Evolutionary conservation across 345 rosid genomes (phyloP).

Genomic region (Gossypioides kirkii): DNA sequence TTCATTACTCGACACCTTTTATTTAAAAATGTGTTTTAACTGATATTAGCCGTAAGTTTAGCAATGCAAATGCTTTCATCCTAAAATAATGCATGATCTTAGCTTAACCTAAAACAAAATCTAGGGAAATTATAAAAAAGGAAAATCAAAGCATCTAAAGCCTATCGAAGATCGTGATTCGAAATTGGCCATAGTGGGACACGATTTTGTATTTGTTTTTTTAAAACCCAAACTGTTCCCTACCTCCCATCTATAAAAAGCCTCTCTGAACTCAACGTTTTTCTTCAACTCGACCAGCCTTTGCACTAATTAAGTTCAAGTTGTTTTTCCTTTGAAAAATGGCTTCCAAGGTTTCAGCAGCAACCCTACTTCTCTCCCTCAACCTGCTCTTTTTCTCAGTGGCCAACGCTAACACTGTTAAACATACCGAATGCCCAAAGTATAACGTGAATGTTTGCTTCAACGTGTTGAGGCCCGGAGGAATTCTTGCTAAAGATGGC

Average conservation of each 20-base stretch:
- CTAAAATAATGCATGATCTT: no score
- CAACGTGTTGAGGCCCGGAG: conserved; percentile 30
- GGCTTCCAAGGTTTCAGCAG: conserved; percentile 41
- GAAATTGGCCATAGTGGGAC: no score
- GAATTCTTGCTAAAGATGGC: neutral
- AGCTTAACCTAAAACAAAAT: no score
- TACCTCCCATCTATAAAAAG: neutral
- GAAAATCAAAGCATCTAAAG: no score
- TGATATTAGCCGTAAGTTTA: no score
- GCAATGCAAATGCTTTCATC: no score
- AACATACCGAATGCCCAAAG: neutral
- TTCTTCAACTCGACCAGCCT: neutral
- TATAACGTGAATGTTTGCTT: conserved; percentile 56
- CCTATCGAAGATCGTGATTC: no score
- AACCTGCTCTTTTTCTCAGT: conserved; percentile 57
- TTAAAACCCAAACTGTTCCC: neutral
- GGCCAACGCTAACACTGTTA: conserved; percentile 17
- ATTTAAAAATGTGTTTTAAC: no score
- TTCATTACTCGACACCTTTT: no score
- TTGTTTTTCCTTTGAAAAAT: neutral
- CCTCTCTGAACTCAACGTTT: neutral
- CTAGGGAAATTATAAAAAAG: no score
- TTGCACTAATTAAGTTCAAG: neutral
- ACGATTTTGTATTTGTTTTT: no score
- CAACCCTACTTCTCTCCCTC: conserved; percentile 43